Percentiles rank a stretch among this genome's conserved stretches.
Conservation (phyloP, 345 rosid species). For the Acer yangbiense region DNA sequence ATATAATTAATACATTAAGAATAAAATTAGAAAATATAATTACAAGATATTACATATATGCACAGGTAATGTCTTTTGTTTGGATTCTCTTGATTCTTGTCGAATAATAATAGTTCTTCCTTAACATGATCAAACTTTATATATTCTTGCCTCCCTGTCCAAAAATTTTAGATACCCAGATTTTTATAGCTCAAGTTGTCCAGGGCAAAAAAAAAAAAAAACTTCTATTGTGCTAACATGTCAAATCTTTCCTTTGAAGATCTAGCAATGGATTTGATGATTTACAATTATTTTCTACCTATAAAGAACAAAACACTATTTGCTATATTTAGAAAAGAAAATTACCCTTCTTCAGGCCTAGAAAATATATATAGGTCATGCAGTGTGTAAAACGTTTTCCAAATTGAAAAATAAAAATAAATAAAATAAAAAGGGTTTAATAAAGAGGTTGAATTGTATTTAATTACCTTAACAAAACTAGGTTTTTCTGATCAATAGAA, state of each 20-base stretch:
- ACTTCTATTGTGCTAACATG: neutral
- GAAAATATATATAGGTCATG: neutral
- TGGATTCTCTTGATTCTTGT: slow-evolving; percentile 18
- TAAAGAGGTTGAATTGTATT: neutral
- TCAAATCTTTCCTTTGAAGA: neutral
- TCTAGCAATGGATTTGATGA: neutral
- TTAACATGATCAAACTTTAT: neutral
- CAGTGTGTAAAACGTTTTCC: neutral
- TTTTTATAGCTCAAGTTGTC: neutral
- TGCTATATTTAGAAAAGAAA: neutral
- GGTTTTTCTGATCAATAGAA: neutral
- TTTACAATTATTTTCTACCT: neutral
- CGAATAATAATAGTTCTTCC: neutral
- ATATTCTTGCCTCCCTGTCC: slow-evolving; percentile 2
- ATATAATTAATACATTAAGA: neutral
- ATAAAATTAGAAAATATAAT: neutral
- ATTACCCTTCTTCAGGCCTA: neutral
- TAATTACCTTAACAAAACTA: neutral
- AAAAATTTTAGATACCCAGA: neutral
- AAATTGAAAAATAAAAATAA: neutral
- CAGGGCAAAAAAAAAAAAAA: neutral
- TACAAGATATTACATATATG: neutral
- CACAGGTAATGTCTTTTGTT: neutral
- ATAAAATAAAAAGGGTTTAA: neutral
- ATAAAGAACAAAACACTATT: neutral